Conservation (phyloP, 1,284 basidiomycete species). For the Lentinula novae-zelandiae region DNA sequence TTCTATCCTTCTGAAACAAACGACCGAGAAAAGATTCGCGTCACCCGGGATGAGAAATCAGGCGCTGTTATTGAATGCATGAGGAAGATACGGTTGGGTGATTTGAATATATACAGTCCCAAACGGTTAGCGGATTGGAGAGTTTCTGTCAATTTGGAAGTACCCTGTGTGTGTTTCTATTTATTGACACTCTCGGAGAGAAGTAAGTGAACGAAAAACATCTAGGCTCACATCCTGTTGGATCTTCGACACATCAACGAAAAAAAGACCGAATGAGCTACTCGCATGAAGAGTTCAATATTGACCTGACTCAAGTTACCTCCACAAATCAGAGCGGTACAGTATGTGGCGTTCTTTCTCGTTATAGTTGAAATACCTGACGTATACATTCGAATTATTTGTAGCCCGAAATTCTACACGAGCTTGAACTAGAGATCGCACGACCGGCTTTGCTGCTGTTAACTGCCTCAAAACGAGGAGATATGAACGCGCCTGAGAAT, state of each 20-base stretch:
- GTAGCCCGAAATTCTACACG: conserved; percentile 64
- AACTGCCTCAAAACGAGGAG: conserved; percentile 55
- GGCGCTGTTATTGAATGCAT: conserved; percentile 64
- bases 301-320: conserved; percentile 93
- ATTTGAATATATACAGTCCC: conserved; percentile 87
- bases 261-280: conserved; percentile 93
- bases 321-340: conserved; percentile 41
- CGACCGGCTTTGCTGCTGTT: conserved; percentile 57
- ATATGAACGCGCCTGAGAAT: conserved; percentile 49
- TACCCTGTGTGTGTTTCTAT: conserved; percentile 45
- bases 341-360: conserved; percentile 33
- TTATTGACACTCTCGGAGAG: conserved; percentile 6
- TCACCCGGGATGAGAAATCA: conserved; percentile 80
- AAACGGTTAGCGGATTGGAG: conserved; percentile 87
- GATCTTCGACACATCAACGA: conserved; percentile 54
- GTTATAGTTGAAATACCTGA: neutral
- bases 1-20: conserved; percentile 62
- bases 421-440: conserved; percentile 71
- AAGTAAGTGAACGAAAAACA: too few species aligned
- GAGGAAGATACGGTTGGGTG: conserved; percentile 80
- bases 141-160: conserved; percentile 87
- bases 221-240: conserved; percentile 58
- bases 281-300: conserved; percentile 85
- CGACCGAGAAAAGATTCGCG: conserved; percentile 70
- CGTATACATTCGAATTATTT: neutral